These are phyloP conservation scores for Blastosporella zonata DNA, from an alignment of 1,284 basidiomycete genomes.

Conservation along the genomic window DNA sequence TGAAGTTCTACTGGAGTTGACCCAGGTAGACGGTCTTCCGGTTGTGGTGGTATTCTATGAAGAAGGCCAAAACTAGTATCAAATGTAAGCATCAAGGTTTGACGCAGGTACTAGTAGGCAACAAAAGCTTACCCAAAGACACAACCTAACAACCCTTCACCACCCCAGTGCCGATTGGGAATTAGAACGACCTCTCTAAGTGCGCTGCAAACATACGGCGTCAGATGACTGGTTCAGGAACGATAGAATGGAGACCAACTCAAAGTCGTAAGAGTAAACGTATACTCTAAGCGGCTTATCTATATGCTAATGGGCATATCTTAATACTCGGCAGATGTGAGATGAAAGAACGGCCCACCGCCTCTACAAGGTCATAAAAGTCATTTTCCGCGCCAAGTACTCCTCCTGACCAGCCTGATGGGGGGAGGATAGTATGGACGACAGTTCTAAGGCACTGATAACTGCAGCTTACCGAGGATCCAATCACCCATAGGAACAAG, in stretches of 20 bases:
- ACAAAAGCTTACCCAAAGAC: constrained; percentile 76
- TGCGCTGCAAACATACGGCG: constrained; percentile 50
- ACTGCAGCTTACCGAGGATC: constrained; percentile 34
- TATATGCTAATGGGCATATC: constrained; percentile 60
- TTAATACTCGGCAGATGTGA: constrained; percentile 6
- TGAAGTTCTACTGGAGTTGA: constrained; percentile 52
- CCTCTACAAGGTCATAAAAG: constrained; percentile 95
- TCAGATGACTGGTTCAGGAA: constrained; percentile 2
- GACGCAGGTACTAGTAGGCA: too few relatives aligned
- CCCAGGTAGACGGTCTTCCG: constrained; percentile 50
- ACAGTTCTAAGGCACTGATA: neutral
- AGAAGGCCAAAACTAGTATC: constrained; percentile 70
- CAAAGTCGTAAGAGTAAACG: constrained; percentile 96
- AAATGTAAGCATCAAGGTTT: constrained; percentile 10
- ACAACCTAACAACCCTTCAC: constrained; percentile 90
- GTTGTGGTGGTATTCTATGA: constrained; percentile 82
- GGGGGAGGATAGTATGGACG: neutral
- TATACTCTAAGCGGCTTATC: constrained; percentile 93
- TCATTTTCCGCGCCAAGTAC: constrained; percentile 90
- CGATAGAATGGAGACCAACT: constrained; percentile 53
- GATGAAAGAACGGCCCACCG: constrained; percentile 49
- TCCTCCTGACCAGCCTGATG: constrained; percentile 90
- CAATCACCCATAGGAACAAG: constrained; percentile 49
- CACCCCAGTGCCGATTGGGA: constrained; percentile 94
- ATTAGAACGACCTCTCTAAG: constrained; percentile 89